A percentile compares a stretch with the other conserved stretches of the same genome.
Conservation (phyloP, 2,329 filamentous ascomycete species). For the Sclerotinia trifoliorum region DNA sequence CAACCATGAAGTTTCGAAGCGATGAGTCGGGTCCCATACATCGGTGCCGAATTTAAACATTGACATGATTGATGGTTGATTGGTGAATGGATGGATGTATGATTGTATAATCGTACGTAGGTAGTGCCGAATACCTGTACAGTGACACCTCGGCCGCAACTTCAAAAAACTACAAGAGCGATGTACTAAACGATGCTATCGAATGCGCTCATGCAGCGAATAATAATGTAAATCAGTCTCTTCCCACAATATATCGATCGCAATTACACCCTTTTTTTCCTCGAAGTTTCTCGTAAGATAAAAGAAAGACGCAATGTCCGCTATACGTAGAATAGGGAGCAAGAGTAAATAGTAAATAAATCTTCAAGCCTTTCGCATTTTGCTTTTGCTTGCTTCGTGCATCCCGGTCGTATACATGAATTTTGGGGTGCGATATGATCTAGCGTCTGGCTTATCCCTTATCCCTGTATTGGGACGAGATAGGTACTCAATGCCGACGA, state of each 20-base stretch:
- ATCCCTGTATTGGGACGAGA: slow-evolving; percentile 10
- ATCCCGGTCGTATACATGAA: neutral
- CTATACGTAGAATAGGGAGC: neutral
- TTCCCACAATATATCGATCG: no score
- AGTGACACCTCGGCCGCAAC: neutral
- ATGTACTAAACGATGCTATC: no score
- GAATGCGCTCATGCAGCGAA: no score
- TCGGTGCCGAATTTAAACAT: slow-evolving; percentile 24
- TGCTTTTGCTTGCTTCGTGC: neutral
- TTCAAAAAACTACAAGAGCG: no score
- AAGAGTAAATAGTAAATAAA: neutral
- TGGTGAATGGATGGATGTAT: no score
- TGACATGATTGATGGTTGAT: neutral
- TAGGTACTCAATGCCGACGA: slow-evolving; percentile 17
- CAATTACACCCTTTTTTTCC: no score
- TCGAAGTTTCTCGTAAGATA: no score
- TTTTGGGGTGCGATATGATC: neutral
- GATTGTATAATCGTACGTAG: no score
- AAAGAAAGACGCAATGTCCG: no score
- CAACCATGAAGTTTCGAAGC: slow-evolving; percentile 80
- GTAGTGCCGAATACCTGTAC: neutral
- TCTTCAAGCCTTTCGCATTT: neutral
- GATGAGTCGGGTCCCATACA: slow-evolving; percentile 48
- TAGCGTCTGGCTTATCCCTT: neutral
- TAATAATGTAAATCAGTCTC: no score